Base-by-base conservation (phyloP, 495 filamentous ascomycete genomes). In the Penicillium cinerascens region DNA sequence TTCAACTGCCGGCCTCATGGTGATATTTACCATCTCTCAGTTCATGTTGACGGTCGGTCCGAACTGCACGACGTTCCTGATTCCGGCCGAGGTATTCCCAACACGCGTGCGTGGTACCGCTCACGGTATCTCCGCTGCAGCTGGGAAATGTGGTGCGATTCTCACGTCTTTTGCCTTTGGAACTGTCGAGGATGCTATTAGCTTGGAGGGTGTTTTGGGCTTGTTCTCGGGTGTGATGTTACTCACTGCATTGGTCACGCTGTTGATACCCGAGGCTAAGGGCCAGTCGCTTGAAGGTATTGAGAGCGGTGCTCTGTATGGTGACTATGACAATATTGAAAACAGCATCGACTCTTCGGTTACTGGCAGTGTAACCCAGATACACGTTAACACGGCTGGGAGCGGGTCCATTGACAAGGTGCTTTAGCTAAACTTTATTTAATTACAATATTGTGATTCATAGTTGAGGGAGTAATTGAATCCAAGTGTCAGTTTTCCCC, bases 11-110 rank as follows among this genome's bases (percentile, higher is more conserved):
- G 67, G 66, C 1, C 51, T 61, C 38, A 68, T 71, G 51, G 52
- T 61, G 4, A 56, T 64, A 16, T 58, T 71, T 37, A 56, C 63
- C 1, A 44, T 71, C 37, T 59, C 59, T 7, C 68, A 71, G 35
- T 56, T 60, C 38, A 49, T 66, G 37, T 48, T 71, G 5, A 62
- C 54, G 1, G 42, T 57, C n/a, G 68, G 67, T 2, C 66, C 68
- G 17, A 71, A 69, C 37, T 42, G 52, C 16, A 69, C 68, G 3
- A 69, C 68, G 15, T 69, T 65, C 26, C 57, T 71, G 8, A 54
- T 65, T 9, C 63, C 60, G 5, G 63, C 58, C 15, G 63, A 66
- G 46, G 60, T 61, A 4, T 67, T 66, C 21, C 64, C 64, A 10
- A 56, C 63, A 0, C 64, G 64, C 16, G 63, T 67, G 29, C 55